Evolutionary conservation across 805 yeast species (phyloP), one percentile per base, ranked within the genome.

Genomic region (Kazachstania viticola): DNA sequence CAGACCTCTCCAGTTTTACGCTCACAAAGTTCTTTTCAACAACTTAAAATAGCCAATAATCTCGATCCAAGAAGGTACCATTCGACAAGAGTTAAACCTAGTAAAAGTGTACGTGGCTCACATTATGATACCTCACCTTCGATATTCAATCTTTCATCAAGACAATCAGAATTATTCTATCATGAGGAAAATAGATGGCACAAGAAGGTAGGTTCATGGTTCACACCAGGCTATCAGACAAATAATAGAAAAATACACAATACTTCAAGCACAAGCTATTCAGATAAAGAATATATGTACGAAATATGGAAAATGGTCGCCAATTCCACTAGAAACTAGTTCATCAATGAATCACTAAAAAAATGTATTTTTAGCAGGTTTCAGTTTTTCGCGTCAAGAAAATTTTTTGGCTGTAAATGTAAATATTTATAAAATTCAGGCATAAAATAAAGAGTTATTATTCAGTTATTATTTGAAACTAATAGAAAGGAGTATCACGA

Each of bases 161-260:
- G 31, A 24, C 33, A 40, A 14, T 33, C 50, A 7, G 58, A 53
- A 32, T 39, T 33, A 27, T 51, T 51, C 29, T 54, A 54, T 26
- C 58, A 51, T 29, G 58, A 54, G 29, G 60, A 54, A 28, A 51
- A 53, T 27, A 51, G 40, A 36, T 54, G 60, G 60, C 40, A 41
- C 15, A 46, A 46, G 21, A 48, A 46, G 25, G 49, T 51, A 4
- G 51, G 54, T 13, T 45, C 47, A 3, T 54, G 60, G 60, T 50
- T 54, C 13, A 4, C 33, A 22, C 35, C 37, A 17, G 39, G 45
- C 13, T 45, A 45, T 14, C 33, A 38, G 11, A 25, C 34, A 11
- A 37, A 33, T 3, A 38, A 28, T 5, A 16, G 17, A 9, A 27
- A 35, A 46, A 25, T 30, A 38, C n/a, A n/a, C n/a, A 19, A 36